Base-by-base conservation (phyloP, 257 asterid genomes). In the Fraxinus pennsylvanica region DNA sequence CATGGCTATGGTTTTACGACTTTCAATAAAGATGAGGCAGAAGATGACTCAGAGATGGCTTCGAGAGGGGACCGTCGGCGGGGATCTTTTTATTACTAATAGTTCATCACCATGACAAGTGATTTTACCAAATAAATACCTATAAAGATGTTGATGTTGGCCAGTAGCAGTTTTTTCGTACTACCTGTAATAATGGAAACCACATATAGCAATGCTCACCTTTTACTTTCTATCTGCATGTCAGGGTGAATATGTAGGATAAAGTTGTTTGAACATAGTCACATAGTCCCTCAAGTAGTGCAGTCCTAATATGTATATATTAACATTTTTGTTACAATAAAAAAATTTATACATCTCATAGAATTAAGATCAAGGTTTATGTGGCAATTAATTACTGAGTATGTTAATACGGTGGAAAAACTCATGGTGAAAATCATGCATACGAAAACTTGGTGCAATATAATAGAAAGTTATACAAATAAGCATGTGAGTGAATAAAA, bases 71-170 rank as follows among this genome's bases (percentile, higher is more conserved):
- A 86, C 66, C 86, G 91, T 90, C 86, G 91, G 91, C 84, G 82
- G 82, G 91, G 94, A 32, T 91, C 96, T 33, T 88, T 91, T 61
- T 89, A 92, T 84, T 92, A 89, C 83, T 92, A 80, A 88, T 75
- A 71, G 71, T 84, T 76, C 76, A 36, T 61, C 73, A 39, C 17
- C 84, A 72, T 71, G 85, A 79, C 68, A 70, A 57, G 78, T 50
- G 68, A 35, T 67, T 38, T 38, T 36, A 47, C 71, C 22, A 71
- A 61, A 65, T 83, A 71, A 73, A 72, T 39, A 33, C 22, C 33
- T 68, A 74, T 3, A 54, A 32, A 74, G 52, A 30, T 65, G 54
- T 65, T 21, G 38, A 35, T 52, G 38, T 78, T 54, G 75, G 54
- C 66, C 59, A 67, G 71, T 68, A 27, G 57, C 45, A 30, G 61